Evolutionary conservation across 1,139 yeast genomes (phyloP), one percentile per base, ranked within the genome.

Genomic region (Pichia norvegensis): DNA sequence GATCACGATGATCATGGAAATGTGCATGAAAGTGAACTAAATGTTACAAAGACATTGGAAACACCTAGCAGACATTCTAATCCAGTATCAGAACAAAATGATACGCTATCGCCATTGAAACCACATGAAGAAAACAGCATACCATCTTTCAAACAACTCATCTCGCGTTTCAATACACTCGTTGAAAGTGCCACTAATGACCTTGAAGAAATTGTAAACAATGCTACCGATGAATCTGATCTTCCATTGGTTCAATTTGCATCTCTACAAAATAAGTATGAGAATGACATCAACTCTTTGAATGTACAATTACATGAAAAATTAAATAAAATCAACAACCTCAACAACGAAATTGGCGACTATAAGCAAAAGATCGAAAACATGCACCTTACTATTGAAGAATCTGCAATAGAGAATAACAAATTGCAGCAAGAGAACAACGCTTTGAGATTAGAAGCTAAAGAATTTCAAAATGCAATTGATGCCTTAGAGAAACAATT

Each of bases 251-350:
- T 42, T 16, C 37, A 37, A 25, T 27, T 46, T 23, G 37, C 41
- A n/a, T 22, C 38, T n/a, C 19, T 47, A 19, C 36, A 47, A n/a
- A 47, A 47, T 33, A 36, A 42, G 17, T 47, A 47, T 23, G 45
- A 47, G 23, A 14, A 40, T 8, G 29, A 25, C 10, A 43, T 47
- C 11, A 42, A 33, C 21, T 22, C 33, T 11, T 20, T 47, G 4
- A 35, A 42, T 16, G 17, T 21, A 5, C 33, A 31, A 17, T 11
- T 43, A 14, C 36, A 40, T 11, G 40, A 40, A 7, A 27, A 45
- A 4, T 7, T 19, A 1, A 14, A 16, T 9, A 29, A 29, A 9
- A 41, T 49, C 16, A 47, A 45, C 19, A 21, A 36, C 6, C 31
- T 49, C 4, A 49, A 46, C n/a, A 45, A 41, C 20, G 38, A 44